Percentiles rank a stretch among this genome's conserved stretches.
These are phyloP conservation scores for Fusarium zealandicum DNA, from an alignment of 2,329 filamentous ascomycete species.

Conservation along the genomic window DNA sequence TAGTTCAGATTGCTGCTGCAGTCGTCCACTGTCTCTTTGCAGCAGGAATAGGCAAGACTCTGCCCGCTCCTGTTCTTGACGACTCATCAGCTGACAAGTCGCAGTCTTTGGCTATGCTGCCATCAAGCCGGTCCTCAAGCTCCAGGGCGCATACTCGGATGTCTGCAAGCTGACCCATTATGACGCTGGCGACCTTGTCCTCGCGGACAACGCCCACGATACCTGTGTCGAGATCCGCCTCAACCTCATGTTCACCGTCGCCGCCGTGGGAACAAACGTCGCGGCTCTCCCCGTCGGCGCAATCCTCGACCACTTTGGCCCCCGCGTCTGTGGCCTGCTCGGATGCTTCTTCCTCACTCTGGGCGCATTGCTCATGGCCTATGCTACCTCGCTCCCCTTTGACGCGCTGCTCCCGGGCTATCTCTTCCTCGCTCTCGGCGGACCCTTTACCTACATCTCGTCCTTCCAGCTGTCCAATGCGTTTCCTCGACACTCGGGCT, in stretches of 20 bases:
- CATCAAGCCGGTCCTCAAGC: constrained; percentile 80
- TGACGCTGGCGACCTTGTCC: background rate
- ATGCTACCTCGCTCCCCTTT: constrained; percentile 63
- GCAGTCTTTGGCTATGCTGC: constrained; percentile 83
- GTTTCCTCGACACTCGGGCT: constrained; percentile 76
- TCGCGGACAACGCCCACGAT: constrained; percentile 38
- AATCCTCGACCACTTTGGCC: constrained; percentile 83
- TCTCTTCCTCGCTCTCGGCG: constrained; percentile 77
- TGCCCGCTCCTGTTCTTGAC: background rate
- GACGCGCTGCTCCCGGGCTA: constrained; percentile 81
- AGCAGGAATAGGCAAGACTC: constrained; percentile 64
- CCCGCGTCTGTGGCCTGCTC: constrained; percentile 75
- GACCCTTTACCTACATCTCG: constrained; percentile 82
- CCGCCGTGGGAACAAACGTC: constrained; percentile 87
- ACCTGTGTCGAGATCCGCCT: constrained; percentile 65
- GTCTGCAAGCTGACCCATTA: constrained; percentile 55
- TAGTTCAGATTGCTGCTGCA: constrained; percentile 43
- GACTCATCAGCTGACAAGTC: background rate
- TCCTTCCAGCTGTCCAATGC: constrained; percentile 87
- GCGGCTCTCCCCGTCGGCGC: constrained; percentile 85
- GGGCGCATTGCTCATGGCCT: constrained; percentile 77
- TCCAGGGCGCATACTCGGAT: constrained; percentile 74
- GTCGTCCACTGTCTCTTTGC: constrained; percentile 69
- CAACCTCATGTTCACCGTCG: constrained; percentile 92
- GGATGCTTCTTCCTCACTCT: constrained; percentile 70